Conservation (phyloP, 2,329 filamentous ascomycete genomes). For the Penicillium sp. region DNA sequence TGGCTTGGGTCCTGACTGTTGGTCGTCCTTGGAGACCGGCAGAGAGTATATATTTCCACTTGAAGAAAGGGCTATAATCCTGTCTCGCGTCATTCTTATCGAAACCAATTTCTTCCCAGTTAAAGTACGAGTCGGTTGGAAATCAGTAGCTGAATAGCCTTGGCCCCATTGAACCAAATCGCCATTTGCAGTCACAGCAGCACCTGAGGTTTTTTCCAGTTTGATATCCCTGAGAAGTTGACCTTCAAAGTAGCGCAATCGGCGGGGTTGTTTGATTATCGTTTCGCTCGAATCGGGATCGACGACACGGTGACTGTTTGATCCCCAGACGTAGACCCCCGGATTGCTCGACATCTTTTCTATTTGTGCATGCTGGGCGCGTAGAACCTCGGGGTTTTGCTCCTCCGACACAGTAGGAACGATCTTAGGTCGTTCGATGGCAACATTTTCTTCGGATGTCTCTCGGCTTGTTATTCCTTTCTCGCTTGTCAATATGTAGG, state of each 20-base stretch:
- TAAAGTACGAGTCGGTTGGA: constrained; percentile 66
- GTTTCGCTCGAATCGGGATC: constrained; percentile 75
- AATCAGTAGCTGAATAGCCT: constrained; percentile 64
- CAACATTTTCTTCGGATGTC: constrained; percentile 40
- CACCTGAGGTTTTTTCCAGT: constrained; percentile 75
- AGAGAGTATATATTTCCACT: constrained; percentile 80
- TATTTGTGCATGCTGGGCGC: constrained; percentile 82
- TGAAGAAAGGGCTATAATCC: constrained; percentile 73
- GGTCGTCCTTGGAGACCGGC: constrained; percentile 70
- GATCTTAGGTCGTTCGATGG: constrained; percentile 64
- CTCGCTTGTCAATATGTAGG: constrained; percentile 26
- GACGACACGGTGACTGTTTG: constrained; percentile 78
- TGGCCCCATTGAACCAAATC: constrained; percentile 90
- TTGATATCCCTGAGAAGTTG: constrained; percentile 83
- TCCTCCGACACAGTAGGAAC: constrained; percentile 57
- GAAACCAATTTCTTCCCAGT: constrained; percentile 76
- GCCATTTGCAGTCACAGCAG: constrained; percentile 80
- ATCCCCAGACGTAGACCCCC: constrained; percentile 91
- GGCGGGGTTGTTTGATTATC: constrained; percentile 73
- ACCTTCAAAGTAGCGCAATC: constrained; percentile 78
- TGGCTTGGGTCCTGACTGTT: constrained; percentile 60
- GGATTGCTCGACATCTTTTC: constrained; percentile 77
- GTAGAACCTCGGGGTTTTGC: constrained; percentile 71
- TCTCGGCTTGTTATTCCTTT: constrained; percentile 19
- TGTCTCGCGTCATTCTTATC: constrained; percentile 73